Evolutionary conservation across 2,329 filamentous ascomycete species (phyloP).

Genomic region (Diaporthe ampelina): DNA sequence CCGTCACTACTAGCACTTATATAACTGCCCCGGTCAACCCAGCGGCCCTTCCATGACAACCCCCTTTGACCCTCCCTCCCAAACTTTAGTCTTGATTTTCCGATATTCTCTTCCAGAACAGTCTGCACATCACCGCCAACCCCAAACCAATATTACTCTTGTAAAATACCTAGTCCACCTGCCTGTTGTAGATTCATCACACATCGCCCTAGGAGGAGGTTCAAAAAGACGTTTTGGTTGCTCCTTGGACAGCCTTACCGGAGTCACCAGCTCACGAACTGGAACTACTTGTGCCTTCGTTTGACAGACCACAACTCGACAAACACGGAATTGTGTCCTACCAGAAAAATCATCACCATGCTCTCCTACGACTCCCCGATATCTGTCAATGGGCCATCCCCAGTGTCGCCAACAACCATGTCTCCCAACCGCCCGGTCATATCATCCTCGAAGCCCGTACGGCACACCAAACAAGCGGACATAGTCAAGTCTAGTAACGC

Average conservation of each 20-base stretch:
- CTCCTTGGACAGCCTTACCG: background rate
- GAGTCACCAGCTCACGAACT: background rate
- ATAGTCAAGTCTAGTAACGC: conserved; percentile 50
- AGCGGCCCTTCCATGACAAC: conserved; percentile 6
- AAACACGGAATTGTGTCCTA: background rate
- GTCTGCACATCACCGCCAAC: background rate
- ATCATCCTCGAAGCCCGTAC: conserved; percentile 47
- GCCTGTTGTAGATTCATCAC: background rate
- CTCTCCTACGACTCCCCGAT: conserved; percentile 65
- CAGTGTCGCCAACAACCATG: conserved; percentile 47
- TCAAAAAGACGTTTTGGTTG: background rate
- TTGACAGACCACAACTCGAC: background rate
- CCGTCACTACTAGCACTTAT: conserved; percentile 32
- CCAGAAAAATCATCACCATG: conserved; percentile 52
- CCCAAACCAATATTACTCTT: background rate
- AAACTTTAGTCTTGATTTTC: background rate
- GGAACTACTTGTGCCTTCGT: background rate
- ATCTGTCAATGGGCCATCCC: conserved; percentile 57
- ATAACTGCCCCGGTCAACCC: conserved; percentile 36
- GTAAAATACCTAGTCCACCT: background rate
- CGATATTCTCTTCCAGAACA: conserved; percentile 11
- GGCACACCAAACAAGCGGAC: conserved; percentile 46
- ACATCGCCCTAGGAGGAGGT: conserved; percentile 2
- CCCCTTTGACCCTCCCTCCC: background rate
- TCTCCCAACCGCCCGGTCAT: conserved; percentile 47